Base-by-base conservation (phyloP, 208 protist species). In the Spongospora subterranea region DNA sequence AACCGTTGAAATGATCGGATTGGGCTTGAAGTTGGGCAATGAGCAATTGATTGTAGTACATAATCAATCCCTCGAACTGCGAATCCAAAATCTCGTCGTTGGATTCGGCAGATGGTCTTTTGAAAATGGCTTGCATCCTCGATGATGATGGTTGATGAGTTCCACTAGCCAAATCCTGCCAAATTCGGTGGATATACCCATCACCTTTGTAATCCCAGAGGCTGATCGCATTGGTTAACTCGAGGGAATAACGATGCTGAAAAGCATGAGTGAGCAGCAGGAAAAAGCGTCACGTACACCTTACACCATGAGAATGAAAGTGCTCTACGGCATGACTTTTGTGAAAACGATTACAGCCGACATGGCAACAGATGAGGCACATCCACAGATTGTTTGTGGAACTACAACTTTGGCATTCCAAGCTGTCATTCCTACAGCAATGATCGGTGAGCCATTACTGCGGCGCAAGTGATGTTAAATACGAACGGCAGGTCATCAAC, bases 1-100 rank as follows among this genome's bases (percentile, higher is more conserved):
- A 40, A 82, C 71, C 17, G n/a, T 43, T 35, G 40, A 82, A 82
- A 82, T 82, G 71, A 45, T 82, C 71, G n/a, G 17, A 40, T 43
- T 82, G 71, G 11, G n/a, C 40, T 35, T 82, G 71, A n/a, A 82
- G 71, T 43, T 82, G 71, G 71, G 11, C n/a, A 43, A 82, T n/a
- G n/a, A 82, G 71, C 71, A 82, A 40, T 43, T 82, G 35, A 43
- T 82, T 82, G n/a, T 82, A 82, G n/a, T 82, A 82, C 71, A 82
- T 82, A 20, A 82, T 43, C 13, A 82, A n/a, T 6, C 71, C 35
- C 13, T 82, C 71, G 17, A 82, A n/a, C n/a, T 82, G 6, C 35
- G 71, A 6, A 43, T 43, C 35, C n/a, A 17, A 20, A 39, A 82
- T 39, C 17, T 6, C 6, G n/a, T 82, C 71, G 35, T 82, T n/a